These are phyloP conservation scores for Iberis pinnata DNA, from an alignment of 345 rosid species.

Conservation along the genomic window DNA sequence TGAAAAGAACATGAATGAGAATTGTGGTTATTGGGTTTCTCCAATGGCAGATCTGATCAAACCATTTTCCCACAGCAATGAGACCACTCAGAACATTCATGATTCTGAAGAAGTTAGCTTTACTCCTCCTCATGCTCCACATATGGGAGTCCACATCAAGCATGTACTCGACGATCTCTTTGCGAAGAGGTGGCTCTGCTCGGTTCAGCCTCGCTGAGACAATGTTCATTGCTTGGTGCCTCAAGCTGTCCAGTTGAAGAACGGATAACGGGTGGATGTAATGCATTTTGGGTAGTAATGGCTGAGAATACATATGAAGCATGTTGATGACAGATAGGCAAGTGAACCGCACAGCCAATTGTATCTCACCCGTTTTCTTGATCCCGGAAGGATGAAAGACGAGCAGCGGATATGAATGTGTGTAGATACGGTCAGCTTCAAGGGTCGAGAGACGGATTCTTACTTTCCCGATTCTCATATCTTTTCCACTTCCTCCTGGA, in stretches of 20 bases:
- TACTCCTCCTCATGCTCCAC: conserved; percentile 99
- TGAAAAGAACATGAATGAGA: conserved; percentile 74
- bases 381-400: conserved; percentile 74
- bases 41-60: conserved; percentile 91
- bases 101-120: conserved; percentile 87
- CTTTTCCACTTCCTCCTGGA: conserved; percentile 57
- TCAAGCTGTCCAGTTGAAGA: conserved; percentile 74
- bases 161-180: conserved; percentile 91
- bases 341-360: conserved; percentile 79
- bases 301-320: conserved; percentile 85
- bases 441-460: conserved; percentile 87
- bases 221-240: conserved; percentile 85
- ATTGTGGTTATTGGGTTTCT: conserved; percentile 80
- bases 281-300: conserved; percentile 88
- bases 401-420: conserved; percentile 79
- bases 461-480: conserved; percentile 72
- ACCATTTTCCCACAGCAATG: conserved; percentile 88
- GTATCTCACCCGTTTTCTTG: conserved; percentile 92
- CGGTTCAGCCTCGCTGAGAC: conserved; percentile 77
- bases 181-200: conserved; percentile 84
- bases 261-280: conserved; percentile 81
- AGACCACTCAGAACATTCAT: conserved; percentile 69
- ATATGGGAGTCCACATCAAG: conserved; percentile 90
- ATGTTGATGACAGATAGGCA: conserved; percentile 82
- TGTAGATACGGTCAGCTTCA: conserved; percentile 82